phyloP scores from a whole-genome alignment of 2,329 filamentous ascomycete genomes.

The Hypoxylon sp. region DNA sequence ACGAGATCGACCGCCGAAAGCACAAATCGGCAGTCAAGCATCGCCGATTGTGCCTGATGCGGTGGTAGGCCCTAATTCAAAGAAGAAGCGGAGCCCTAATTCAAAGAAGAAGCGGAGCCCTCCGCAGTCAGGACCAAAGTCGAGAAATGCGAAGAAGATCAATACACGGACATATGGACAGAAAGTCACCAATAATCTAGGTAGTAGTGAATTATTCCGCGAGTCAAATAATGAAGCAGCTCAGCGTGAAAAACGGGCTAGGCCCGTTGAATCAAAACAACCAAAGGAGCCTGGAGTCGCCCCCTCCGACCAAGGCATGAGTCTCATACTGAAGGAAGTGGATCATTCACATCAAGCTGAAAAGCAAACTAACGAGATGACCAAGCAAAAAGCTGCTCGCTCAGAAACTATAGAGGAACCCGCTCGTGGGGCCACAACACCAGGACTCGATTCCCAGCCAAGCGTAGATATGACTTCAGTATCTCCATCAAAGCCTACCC shows the following conservation, averaged over 20 bases:
- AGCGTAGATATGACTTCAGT: not conserved
- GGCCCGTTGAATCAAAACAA: conserved; percentile 4
- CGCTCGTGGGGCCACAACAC: not conserved
- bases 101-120: conserved; percentile 45
- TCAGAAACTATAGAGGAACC: not conserved
- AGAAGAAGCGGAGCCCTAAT: conserved; percentile 44
- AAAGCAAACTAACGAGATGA: not conserved
- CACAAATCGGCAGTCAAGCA: not conserved
- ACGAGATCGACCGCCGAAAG: conserved; percentile 4
- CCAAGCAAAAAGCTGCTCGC: not conserved
- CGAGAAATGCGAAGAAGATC: conserved; percentile 4
- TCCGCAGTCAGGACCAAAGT: conserved; percentile 15
- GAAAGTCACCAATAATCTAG: not conserved
- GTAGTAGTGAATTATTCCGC: not conserved
- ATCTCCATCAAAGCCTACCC: not conserved
- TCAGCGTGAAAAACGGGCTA: not conserved
- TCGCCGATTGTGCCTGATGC: not conserved
- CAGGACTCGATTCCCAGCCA: not conserved
- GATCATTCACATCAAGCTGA: not conserved
- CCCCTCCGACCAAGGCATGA: not conserved
- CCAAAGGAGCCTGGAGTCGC: not conserved
- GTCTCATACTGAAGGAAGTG: not conserved
- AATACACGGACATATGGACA: conserved; percentile 19
- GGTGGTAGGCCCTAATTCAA: conserved; percentile 33
- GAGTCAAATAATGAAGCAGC: not conserved